These are phyloP conservation scores for Capsicum chinense DNA, from an alignment of 257 asterid species.

Conservation along the genomic window DNA sequence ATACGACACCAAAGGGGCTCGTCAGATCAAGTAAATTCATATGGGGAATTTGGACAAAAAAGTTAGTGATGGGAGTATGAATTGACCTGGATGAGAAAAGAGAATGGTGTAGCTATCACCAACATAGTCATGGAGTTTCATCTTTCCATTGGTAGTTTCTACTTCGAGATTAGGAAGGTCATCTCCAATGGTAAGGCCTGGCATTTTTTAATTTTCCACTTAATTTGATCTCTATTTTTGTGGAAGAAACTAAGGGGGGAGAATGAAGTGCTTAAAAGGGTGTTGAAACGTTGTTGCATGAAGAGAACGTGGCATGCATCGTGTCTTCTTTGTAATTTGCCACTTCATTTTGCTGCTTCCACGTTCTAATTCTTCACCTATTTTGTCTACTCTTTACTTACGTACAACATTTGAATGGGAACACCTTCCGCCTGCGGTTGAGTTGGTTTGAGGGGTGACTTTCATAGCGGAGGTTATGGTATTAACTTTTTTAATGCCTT, in stretches of 20 bases:
- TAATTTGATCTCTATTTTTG: neutral
- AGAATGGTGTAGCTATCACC: slow-evolving; percentile 61
- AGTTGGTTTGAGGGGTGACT: too few relatives aligned
- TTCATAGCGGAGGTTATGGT: too few relatives aligned
- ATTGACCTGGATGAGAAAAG: slow-evolving; percentile 80
- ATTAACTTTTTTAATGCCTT: too few relatives aligned
- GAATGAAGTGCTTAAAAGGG: neutral
- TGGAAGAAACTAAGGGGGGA: neutral
- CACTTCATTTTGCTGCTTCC: slow-evolving; percentile 40
- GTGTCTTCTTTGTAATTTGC: slow-evolving; percentile 34
- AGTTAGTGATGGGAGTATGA: neutral
- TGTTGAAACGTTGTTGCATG: slow-evolving; percentile 33
- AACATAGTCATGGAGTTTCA: slow-evolving; percentile 76
- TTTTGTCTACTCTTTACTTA: neutral
- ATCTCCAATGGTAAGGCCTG: slow-evolving; percentile 90
- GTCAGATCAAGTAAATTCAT: too few relatives aligned
- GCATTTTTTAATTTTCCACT: slow-evolving; percentile 45
- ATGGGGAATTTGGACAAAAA: neutral
- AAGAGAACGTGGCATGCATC: slow-evolving; percentile 43
- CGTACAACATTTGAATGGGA: neutral
- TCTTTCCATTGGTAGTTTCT: slow-evolving; percentile 78
- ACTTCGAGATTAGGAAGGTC: slow-evolving; percentile 67
- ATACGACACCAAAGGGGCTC: too few relatives aligned
- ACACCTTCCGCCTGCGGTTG: neutral
- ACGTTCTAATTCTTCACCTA: slow-evolving; percentile 29